Base-by-base conservation (phyloP, 371 early-diverging fungal genomes). In the Circinella minor region DNA sequence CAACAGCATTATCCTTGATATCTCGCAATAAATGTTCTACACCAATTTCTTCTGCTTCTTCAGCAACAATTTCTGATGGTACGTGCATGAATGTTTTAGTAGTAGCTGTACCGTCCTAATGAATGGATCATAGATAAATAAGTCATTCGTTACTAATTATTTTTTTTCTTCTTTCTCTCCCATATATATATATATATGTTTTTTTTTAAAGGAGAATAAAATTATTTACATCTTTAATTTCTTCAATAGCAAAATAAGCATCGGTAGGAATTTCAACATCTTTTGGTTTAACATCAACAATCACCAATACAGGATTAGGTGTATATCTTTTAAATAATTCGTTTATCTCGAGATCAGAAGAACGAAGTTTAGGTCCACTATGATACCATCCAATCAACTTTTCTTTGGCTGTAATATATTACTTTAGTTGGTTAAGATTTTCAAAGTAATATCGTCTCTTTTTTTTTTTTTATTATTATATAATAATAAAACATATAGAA, bases 321-420 rank as follows among this genome's bases (percentile, higher is more conserved):
- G 93, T 94, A 81, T 97, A 98, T 70, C 93, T 89, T 78, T 94
- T 95, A 78, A 99, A 96, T 34, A 99, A 87, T 83, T 98, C 97
- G 76, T 99, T 98, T 87, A 99, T 99, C 81, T 98, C 94, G 63
- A 99, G 81, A 82, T 99, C 99, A n/a, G 96, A 95, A 8, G 93
- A 89, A 55, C 97, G 94, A 73, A 99, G 90, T 81, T 97, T 96
- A 36, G 99, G 99, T 39, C 99, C 99, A 81, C 95, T 95, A 86
- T 99, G 99, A 83, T 99, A 99, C 99, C 99, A 99, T 48, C 99
- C 99, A 68, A 99, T 90, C 86, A 99, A 90, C 79, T 91, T 91
- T 79, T 99, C 99, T 87, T 95, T 96, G 61, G 95, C 96, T 96
- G 79, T 14, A 27, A 4, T 46, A 49, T 15, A 51, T 51, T 5